Base-by-base conservation (phyloP, 2,329 filamentous ascomycete genomes). In the Aspergillus nomiae region DNA sequence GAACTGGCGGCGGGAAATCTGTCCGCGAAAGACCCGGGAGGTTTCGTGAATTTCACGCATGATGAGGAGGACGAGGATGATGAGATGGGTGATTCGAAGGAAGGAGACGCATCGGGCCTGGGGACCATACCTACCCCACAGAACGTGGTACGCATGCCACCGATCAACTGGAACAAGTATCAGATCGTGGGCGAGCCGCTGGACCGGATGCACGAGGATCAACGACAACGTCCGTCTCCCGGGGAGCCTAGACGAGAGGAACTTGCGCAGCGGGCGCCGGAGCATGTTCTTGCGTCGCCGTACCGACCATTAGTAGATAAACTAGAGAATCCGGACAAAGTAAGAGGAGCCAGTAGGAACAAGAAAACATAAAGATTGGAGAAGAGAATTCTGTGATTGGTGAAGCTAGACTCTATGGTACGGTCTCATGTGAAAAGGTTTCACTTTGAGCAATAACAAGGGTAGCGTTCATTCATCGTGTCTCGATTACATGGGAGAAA, bases 131-230 rank as follows among this genome's bases (percentile, higher is more conserved):
- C 94, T 0, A 85, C 85, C 16, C 88, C 91, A 8, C 94, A 97
- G 76, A 91, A 91, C 69, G 82, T 98, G 0, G 89, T 96, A 30
- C 89, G 94, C 46, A 92, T 90, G 80, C 94, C 94, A 10, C 90
- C 92, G 10, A 89, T 98, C 73, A 97, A 97, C 81, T 98, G 94
- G 94, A 87, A 89, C 14, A 94, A 97, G 74, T 98, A 98, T 77
- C 92, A 92, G 70, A 85, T 97, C n/a, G 88, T 95, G 3, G 94
- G 92, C 56, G 90, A 92, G 63, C 87, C 92, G 1, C 83, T 97
- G 41, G 92, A 97, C 77, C 91, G 89, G 74, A 82, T 97, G 66
- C 94, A 97, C 75, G 86, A 88, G 57, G 91, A 96, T 73, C 93
- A 97, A 78, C 80, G 89, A 58, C 79, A 82, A 56, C 85, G 86